Evolutionary conservation across 1,284 basidiomycete genomes (phyloP).

Genomic region (Sutorius eximius): DNA sequence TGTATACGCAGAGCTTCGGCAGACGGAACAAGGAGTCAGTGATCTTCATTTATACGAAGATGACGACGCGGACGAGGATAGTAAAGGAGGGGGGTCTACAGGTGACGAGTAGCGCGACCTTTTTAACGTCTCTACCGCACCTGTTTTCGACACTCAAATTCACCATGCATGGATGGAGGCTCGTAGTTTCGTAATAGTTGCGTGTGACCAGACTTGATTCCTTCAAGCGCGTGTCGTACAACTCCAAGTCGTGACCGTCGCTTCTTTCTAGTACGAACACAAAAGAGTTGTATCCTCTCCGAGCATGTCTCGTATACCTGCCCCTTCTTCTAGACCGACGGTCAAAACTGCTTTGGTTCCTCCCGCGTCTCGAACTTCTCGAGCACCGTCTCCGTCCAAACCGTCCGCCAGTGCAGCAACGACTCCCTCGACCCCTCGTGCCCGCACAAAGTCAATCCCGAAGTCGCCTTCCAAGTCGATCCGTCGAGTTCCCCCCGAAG

Average conservation of each 20-base stretch:
- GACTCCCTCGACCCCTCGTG: slow-evolving; percentile 24
- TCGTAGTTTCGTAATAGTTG: slow-evolving; percentile 20
- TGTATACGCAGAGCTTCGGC: slow-evolving; percentile 27
- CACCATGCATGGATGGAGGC: not conserved
- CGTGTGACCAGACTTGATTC: slow-evolving; percentile 13
- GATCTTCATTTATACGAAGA: slow-evolving; percentile 25
- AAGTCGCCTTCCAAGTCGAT: slow-evolving; percentile 39
- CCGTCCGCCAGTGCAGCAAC: slow-evolving; percentile 32
- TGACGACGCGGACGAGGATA: slow-evolving; percentile 15
- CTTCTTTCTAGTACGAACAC: slow-evolving; percentile 9
- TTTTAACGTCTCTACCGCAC: not conserved
- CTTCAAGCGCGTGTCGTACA: not conserved
- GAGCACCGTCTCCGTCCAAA: slow-evolving; percentile 40
- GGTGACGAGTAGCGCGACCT: not conserved
- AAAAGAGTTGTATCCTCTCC: not conserved
- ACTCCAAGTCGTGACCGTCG: not conserved
- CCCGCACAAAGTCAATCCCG: slow-evolving; percentile 39
- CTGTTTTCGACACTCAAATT: not conserved
- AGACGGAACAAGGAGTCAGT: slow-evolving; percentile 17
- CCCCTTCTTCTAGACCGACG: slow-evolving; percentile 41
- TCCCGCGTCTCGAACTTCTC: slow-evolving; percentile 28
- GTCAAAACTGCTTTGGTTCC: slow-evolving; percentile 28
- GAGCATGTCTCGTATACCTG: slow-evolving; percentile 48
- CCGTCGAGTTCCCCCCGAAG: slow-evolving; percentile 31
- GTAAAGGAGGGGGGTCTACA: not conserved